Evolutionary conservation across 331 rosid species (phyloP).

Genomic region (Quercus tomentella): DNA sequence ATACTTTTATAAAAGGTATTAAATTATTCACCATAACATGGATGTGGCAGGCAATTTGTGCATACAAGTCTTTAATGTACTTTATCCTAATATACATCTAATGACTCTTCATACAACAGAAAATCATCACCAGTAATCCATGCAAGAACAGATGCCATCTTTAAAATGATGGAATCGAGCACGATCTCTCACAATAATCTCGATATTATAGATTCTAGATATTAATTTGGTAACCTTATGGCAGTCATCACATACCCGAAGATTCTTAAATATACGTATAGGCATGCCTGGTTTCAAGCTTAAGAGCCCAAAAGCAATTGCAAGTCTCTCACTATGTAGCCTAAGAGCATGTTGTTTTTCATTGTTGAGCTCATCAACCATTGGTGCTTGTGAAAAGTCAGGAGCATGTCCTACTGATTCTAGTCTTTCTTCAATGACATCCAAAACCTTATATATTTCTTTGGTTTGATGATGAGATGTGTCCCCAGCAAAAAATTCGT

Average conservation of each 20-base stretch:
- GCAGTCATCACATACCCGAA: conserved; percentile 65
- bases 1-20: too few species aligned
- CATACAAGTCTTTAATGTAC: not conserved
- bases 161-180: conserved; percentile 65
- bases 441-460: conserved; percentile 43
- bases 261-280: conserved; percentile 65
- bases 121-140: conserved; percentile 56
- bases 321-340: conserved; percentile 71
- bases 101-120: not conserved
- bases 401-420: conserved; percentile 44
- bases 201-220: conserved; percentile 43
- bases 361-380: conserved; percentile 40
- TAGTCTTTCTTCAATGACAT: conserved; percentile 46
- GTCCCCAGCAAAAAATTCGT: conserved; percentile 84
- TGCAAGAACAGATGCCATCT: conserved; percentile 70
- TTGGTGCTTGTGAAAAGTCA: conserved; percentile 48
- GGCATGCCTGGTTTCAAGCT: conserved; percentile 47
- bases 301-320: conserved; percentile 68
- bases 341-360: conserved; percentile 40
- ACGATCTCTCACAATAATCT: conserved; percentile 69
- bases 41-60: not conserved
- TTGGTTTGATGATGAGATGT: conserved; percentile 55
- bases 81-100: not conserved
- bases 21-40: not conserved
- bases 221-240: conserved; percentile 58